Percentiles rank a stretch among this genome's conserved stretches.
Evolutionary conservation across 1,284 basidiomycete genomes (phyloP).

Genomic region (Ceratobasidium sp.): DNA sequence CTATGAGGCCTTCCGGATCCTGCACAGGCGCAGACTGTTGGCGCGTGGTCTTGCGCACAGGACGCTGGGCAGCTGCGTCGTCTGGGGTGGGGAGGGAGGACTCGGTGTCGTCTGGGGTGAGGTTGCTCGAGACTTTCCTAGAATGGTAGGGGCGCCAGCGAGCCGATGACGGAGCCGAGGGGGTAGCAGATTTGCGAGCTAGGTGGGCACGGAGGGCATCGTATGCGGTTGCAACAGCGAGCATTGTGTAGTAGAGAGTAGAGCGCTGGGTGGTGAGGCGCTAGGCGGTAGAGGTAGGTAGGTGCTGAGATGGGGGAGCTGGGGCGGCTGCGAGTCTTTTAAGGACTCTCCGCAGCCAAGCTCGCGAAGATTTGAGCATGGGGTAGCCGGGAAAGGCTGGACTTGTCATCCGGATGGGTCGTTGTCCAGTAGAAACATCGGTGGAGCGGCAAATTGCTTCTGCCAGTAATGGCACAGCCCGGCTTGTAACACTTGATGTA

Average conservation of each 20-base stretch:
- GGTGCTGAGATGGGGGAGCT: conserved; percentile 8
- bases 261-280: background rate
- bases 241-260: conserved; percentile 9
- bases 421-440: conserved; percentile 25
- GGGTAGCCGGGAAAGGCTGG: conserved; percentile 1
- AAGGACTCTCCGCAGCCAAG: conserved; percentile 1
- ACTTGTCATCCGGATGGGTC: conserved; percentile 1
- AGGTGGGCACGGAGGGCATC: conserved; percentile 36
- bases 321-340: conserved; percentile 9
- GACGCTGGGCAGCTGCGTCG: background rate
- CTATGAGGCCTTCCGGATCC: conserved; percentile 43
- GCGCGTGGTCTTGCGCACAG: conserved; percentile 1
- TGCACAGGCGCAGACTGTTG: conserved; percentile 22
- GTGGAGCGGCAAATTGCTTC: conserved; percentile 30
- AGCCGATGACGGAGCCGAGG: conserved; percentile 14
- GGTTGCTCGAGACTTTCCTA: conserved; percentile 17
- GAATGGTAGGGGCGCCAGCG: conserved; percentile 41
- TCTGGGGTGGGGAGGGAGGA: conserved; percentile 20
- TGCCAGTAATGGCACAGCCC: conserved; percentile 23
- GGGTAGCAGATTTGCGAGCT: conserved; percentile 22
- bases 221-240: conserved; percentile 40
- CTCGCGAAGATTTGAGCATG: background rate
- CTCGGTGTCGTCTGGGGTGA: conserved; percentile 31
- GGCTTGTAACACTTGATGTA: no score
- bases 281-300: conserved; percentile 10